phyloP scores from a whole-genome alignment of 2,329 filamentous ascomycete species.

The Xylariales sp. region DNA sequence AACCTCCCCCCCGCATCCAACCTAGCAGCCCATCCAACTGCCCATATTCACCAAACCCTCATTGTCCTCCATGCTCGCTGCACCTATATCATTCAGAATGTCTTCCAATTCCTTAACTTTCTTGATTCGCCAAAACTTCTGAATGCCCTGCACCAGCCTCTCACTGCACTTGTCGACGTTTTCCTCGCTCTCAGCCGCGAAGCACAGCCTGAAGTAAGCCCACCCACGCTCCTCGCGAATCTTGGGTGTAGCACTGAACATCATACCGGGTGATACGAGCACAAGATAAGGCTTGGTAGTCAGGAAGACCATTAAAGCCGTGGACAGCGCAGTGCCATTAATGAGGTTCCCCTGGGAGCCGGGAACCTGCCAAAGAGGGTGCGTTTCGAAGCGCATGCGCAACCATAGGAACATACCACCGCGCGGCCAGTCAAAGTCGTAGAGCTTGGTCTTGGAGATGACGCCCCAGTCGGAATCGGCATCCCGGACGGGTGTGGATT shows the following conservation, averaged over 20 bases:
- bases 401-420: conserved; percentile 95
- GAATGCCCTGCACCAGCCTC: conserved; percentile 63
- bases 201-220: conserved; percentile 74
- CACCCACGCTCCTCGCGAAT: conserved; percentile 57
- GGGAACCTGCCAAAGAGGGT: conserved; percentile 58
- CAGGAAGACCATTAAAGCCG: conserved; percentile 66
- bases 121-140: conserved; percentile 74
- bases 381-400: conserved; percentile 63
- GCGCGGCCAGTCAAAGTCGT: conserved; percentile 73
- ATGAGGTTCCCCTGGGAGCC: conserved; percentile 36
- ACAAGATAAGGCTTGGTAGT: conserved; percentile 66
- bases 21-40: conserved; percentile 4
- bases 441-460: conserved; percentile 68
- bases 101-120: conserved; percentile 61
- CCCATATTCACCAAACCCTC: background rate
- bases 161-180: conserved; percentile 58
- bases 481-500: conserved; percentile 43
- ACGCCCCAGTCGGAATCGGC: conserved; percentile 65
- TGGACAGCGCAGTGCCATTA: conserved; percentile 50
- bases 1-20: too few species aligned
- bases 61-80: background rate
- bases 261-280: conserved; percentile 63
- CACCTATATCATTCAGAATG: conserved; percentile 36
- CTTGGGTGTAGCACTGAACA: conserved; percentile 66
- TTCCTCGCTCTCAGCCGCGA: conserved; percentile 74